Evolutionary conservation across 345 rosid genomes (phyloP).

Genomic region (Syzygium oleosum): DNA sequence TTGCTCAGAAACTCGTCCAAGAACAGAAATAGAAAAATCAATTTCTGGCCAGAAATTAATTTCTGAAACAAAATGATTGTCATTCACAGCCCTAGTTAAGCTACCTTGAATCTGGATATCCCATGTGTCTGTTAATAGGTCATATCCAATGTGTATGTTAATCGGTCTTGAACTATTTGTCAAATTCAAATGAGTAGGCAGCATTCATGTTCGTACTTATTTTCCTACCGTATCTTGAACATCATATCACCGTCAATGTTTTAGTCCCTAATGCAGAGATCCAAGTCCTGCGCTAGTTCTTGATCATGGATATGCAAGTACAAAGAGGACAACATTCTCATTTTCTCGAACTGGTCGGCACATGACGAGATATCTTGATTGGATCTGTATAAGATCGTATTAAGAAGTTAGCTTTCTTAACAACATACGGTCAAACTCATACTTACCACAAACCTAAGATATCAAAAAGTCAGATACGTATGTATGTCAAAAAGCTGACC

Average conservation of each 20-base stretch:
- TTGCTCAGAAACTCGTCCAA: too few species aligned
- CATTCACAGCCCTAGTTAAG: fast-evolving
- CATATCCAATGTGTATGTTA: background rate
- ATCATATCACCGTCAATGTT: background rate
- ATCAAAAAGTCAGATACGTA: background rate
- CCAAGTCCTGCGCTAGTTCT: background rate
- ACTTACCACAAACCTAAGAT: background rate
- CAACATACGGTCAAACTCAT: background rate
- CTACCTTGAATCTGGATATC: too few species aligned
- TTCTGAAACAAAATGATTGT: fast-evolving
- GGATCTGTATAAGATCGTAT: background rate
- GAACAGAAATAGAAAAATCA: too few species aligned
- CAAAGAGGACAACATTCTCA: background rate
- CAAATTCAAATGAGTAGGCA: background rate
- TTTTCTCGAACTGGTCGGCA: background rate
- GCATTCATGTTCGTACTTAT: background rate
- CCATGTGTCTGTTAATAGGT: background rate
- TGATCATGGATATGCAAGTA: background rate
- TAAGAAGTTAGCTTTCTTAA: background rate
- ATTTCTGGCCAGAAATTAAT: too few species aligned
- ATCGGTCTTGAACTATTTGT: background rate
- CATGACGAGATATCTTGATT: background rate
- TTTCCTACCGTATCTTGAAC: background rate
- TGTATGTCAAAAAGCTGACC: background rate
- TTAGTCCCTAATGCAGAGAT: background rate